Base-by-base conservation (phyloP, 192 early-diverging fungal species). In the Linnemannia schmuckeri region DNA sequence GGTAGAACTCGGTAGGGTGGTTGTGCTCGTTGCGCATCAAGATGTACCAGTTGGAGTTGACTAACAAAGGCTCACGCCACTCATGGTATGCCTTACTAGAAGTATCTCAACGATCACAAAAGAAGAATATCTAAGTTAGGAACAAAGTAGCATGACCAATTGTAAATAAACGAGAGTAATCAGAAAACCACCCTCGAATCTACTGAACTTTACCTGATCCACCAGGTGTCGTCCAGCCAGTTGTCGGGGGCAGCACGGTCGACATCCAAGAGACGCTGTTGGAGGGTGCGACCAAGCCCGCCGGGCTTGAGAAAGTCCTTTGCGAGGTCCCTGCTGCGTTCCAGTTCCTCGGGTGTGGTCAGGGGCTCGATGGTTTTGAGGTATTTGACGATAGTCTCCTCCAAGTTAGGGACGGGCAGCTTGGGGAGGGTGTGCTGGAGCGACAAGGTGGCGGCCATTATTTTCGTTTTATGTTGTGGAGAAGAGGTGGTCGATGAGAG, bases 11-110 rank as follows among this genome's bases (percentile, higher is more conserved):
- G 0, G 83, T 89, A 40, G 92, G 93, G 24, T 93, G 93, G 75
- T 88, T 80, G 5, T 83, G 76, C 77, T 96, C 96, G 77, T 95
- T 93, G 10, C 87, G 82, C 78, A 92, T 88, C n/a, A 95, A 57
- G 37, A 97, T 92, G 80, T 94, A 97, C 94, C 96, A 98, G 90
- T 97, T 97, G 70, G 95, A 96, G 90, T 98, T 96, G 78, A 98
- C 91, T 78, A 97, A 87, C 38, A 97, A 74, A 15, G 93, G 89
- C 63, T 96, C 96, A 20, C 97, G 91, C 96, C 96, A 97, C 38
- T 92, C 89, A 72, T 95, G 93, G 87, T 97, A 97, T 10, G 96
- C 96, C 38, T 83, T 89, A 70, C 85, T 87, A 55, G 37, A 46
- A 52, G 49, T 52, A 22, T 52, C 18, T 3, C 49, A 52, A 52